phyloP scores from a whole-genome alignment of 257 asterid genomes.

The Eustoma russellianum region DNA sequence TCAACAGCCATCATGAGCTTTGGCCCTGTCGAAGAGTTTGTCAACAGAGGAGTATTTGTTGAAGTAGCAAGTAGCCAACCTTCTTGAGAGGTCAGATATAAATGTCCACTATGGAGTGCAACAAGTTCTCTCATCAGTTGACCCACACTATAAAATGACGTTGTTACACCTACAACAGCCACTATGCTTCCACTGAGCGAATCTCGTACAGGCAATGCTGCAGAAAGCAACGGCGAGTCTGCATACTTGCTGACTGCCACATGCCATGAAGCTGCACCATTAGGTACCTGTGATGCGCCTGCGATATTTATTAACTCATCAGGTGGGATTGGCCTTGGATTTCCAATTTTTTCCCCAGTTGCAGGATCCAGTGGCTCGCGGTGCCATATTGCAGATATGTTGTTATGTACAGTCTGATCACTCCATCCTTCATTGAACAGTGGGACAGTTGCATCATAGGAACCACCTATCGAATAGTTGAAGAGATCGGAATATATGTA shows the following conservation, averaged over 20 bases:
- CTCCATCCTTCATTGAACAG: constrained; percentile 72
- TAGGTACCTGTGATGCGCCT: constrained; percentile 87
- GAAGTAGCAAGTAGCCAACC: constrained; percentile 95
- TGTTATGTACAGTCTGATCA: constrained; percentile 62
- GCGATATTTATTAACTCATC: constrained; percentile 82
- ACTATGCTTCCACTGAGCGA: constrained; percentile 57
- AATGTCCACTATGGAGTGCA: constrained; percentile 83
- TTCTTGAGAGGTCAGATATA: constrained; percentile 81
- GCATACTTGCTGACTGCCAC: constrained; percentile 82
- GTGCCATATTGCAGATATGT: constrained; percentile 74
- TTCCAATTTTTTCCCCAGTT: constrained; percentile 62
- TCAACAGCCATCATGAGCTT: constrained; percentile 77
- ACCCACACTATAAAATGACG: constrained; percentile 86
- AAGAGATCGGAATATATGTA: constrained; percentile 78
- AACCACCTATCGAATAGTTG: constrained; percentile 57
- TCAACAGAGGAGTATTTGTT: constrained; percentile 54
- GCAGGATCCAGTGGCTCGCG: constrained; percentile 68
- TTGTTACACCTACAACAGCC: constrained; percentile 89
- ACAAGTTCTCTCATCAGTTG: constrained; percentile 86
- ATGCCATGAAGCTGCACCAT: constrained; percentile 90
- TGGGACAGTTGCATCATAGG: constrained; percentile 28
- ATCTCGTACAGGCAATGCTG: constrained; percentile 90
- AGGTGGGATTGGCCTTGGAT: constrained; percentile 48
- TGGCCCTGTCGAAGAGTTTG: constrained; percentile 49
- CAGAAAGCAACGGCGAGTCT: constrained; percentile 78